Base-by-base conservation (phyloP, 805 yeast species). In the Yamadazyma ubonensis region DNA sequence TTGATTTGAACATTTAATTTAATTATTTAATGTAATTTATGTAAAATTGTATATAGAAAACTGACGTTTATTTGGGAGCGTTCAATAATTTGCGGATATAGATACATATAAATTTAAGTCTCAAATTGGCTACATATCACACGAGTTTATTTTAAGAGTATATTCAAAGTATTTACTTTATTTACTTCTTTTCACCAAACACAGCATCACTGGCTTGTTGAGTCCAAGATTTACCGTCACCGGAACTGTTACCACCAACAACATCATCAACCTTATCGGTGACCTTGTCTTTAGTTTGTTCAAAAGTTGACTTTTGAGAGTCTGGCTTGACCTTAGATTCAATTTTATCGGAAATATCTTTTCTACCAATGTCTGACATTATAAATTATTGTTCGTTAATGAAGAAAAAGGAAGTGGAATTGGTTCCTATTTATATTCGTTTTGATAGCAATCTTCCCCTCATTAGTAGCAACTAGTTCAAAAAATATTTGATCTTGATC, bases 131-230 rank as follows among this genome's bases (percentile, higher is more conserved):
- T n/a, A n/a, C n/a, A n/a, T n/a, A n/a, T n/a, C n/a, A n/a, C n/a
- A n/a, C n/a, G n/a, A n/a, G n/a, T n/a, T n/a, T n/a, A n/a, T n/a
- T n/a, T n/a, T n/a, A n/a, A n/a, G n/a, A n/a, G n/a, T n/a, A n/a
- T n/a, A n/a, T n/a, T n/a, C n/a, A n/a, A n/a, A n/a, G n/a, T n/a
- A n/a, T n/a, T n/a, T n/a, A n/a, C n/a, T n/a, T n/a, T 12, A 16
- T 23, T 43, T 51, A 55, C 48, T 62, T 53, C 52, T 61, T 59
- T 40, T 60, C 58, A 49, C 73, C 73, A 47, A 68, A 67, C 43
- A 68, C 60, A 34, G 70, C 67, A 52, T 68, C 73, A 43, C 71
- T 63, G 42, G 71, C 73, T 50, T 63, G 61, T 55, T 68, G 73
- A 45, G 65, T 52, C 54, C 61, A 51, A 28, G 70, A 59, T 59